Evolutionary conservation across 768 basidiomycete species (phyloP).

Genomic region (Kwoniella pini): DNA sequence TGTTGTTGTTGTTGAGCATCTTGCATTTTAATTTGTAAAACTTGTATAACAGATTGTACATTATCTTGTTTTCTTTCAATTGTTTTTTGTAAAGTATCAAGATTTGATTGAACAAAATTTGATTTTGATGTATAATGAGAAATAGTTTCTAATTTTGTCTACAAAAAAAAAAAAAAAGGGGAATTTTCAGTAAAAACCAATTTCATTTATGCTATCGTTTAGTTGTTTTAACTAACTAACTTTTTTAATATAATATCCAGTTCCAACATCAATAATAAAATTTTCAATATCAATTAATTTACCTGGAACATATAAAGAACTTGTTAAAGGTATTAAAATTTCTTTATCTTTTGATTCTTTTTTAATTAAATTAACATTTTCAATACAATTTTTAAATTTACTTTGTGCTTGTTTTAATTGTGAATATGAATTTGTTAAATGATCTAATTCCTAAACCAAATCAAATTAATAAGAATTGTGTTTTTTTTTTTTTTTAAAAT

Average conservation of each 20-base stretch:
- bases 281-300: constrained; percentile 77
- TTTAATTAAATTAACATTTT: constrained; percentile 74
- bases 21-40: constrained; percentile 68
- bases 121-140: constrained; percentile 81
- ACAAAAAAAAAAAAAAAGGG: not conserved
- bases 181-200: not conserved
- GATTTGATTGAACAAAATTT: constrained; percentile 75
- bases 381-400: constrained; percentile 85
- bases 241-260: constrained; percentile 95
- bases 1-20: constrained; percentile 37
- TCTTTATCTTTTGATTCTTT: constrained; percentile 70
- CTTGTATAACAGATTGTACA: constrained; percentile 68
- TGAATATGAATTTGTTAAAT: constrained; percentile 85
- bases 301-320: constrained; percentile 93
- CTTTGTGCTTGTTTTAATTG: constrained; percentile 90
- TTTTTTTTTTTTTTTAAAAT: no score
- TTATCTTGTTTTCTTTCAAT: constrained; percentile 91
- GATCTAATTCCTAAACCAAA: constrained; percentile 82
- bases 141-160: constrained; percentile 78
- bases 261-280: constrained; percentile 93
- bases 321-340: constrained; percentile 87
- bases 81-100: constrained; percentile 83
- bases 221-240: constrained; percentile 59
- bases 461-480: no score
- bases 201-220: no score